These are phyloP conservation scores for Nicotiana otophora DNA, from an alignment of 257 asterid species.

Conservation along the genomic window DNA sequence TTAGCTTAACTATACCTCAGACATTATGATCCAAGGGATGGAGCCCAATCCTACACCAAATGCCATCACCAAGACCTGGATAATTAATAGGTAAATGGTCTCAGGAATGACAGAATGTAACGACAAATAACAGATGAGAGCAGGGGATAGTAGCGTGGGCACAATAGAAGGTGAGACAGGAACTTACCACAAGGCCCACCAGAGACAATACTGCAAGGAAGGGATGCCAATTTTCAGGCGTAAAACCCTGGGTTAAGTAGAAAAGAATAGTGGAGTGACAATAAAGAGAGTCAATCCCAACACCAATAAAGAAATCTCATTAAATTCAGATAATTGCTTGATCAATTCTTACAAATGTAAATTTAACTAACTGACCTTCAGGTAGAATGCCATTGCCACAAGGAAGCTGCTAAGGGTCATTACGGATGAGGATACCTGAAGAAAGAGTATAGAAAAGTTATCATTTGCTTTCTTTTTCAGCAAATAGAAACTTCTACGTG, in stretches of 20 bases:
- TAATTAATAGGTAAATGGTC: slow-evolving; percentile 13
- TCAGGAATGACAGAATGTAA: background rate
- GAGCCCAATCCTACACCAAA: slow-evolving; percentile 82
- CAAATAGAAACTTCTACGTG: background rate
- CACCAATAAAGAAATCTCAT: background rate
- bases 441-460: slow-evolving; percentile 5
- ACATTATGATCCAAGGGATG: slow-evolving; percentile 89
- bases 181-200: slow-evolving; percentile 67
- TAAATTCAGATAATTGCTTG: background rate
- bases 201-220: slow-evolving; percentile 45
- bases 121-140: background rate
- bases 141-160: background rate
- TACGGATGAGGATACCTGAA: slow-evolving; percentile 57
- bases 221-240: slow-evolving; percentile 36
- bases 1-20: slow-evolving; percentile 52
- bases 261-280: background rate
- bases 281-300: background rate
- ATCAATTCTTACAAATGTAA: background rate
- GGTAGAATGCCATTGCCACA: slow-evolving; percentile 61
- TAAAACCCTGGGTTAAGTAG: slow-evolving; percentile 38
- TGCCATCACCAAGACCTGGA: slow-evolving; percentile 67
- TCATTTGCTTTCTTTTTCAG: background rate
- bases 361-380: slow-evolving; percentile 41
- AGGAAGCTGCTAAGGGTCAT: slow-evolving; percentile 61
- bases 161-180: slow-evolving; percentile 3